Base-by-base conservation (phyloP, 768 basidiomycete species). In the Daedalea quercina region DNA sequence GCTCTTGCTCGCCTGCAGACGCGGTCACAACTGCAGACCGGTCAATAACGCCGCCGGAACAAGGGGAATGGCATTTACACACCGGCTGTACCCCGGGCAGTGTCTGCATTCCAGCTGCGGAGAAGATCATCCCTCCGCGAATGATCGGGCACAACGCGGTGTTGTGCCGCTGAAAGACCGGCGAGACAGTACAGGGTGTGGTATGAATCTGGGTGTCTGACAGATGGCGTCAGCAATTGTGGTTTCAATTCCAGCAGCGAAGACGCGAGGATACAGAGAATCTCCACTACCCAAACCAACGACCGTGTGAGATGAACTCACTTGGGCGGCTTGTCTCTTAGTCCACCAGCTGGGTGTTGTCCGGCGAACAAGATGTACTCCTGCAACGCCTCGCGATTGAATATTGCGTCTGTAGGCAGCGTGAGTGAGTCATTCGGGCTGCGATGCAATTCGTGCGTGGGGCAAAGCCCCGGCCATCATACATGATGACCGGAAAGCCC, bases 291-390 rank as follows among this genome's bases (percentile, higher is more conserved):
- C n/a, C n/a, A n/a, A n/a, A n/a, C n/a, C n/a, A n/a, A n/a, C n/a
- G n/a, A n/a, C n/a, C n/a, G n/a, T n/a, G n/a, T n/a, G n/a, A n/a
- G n/a, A n/a, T n/a, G n/a, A 47, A 67, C 80, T 50, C 67, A 90
- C 89, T 96, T 97, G 35, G 91, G 90, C 13, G 96, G 96, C 64
- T 99, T 99, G 64, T 99, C 96, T 22, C 93, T 76, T 47, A 98
- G 67, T 15, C 96, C 96, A 7, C 93, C 94, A 0, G 84, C 77
- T 1, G 85, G 82, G 56, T 86, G 81, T 62, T 99, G 96, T 0
- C 86, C 93, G 17, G 91, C 90, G 47, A 82, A 79, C 1, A 97
- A 70, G 41, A 96, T 78, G 65, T 90, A 99, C 60, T 90, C 81
- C 64, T 98, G 94, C 20, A 97, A 70, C 1, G 90, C 92, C 35